Base-by-base conservation (phyloP, 805 yeast species). In the Ogataea trehalophila region DNA sequence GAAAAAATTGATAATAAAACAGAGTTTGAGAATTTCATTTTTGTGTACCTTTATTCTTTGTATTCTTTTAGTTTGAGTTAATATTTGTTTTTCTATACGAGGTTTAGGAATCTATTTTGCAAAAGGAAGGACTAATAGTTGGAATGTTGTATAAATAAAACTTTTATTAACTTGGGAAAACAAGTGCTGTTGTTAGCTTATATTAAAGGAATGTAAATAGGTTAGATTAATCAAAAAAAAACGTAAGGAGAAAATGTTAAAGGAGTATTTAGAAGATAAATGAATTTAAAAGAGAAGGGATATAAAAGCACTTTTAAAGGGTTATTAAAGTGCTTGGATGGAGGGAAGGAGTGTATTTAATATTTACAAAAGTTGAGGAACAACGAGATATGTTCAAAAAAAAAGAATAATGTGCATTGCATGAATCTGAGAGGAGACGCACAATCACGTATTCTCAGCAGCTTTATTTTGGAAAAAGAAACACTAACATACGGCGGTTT, bases 1-100 rank as follows among this genome's bases (percentile, higher is more conserved):
- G 69, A 46, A 17, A 55, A 39, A 26, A 60, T 49, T 42, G 63
- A 50, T 22, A 57, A 45, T 23, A 60, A 50, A 23, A 55, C 46
- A 22, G 58, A 34, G 33, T 42, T 52, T 33, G 60, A 53, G 40
- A 56, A 51, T 45, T 48, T 54, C 67, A 60, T 60, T 17, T 36
- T 33, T n/a, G 20, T 20, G 4, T 20, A 3, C 4, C 4, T 20
- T 4, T 20, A 20, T 35, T 42, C 14, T 33, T 37, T 7, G 14
- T 42, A 16, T 34, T 39, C 31, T 29, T 17, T 9, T 17, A 39
- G 14, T 35, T 37, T 29, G n/a, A 17, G 8, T 41, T 31, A 31
- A 26, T 26, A 26, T 26, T 26, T 26, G 31, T 6, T 26, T 26
- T 26, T 20, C 20, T 26, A 26, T 26, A 26, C 29, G 11, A 9